phyloP scores from a whole-genome alignment of 2,329 filamentous ascomycete species.

The Colletotrichum tofieldiae region DNA sequence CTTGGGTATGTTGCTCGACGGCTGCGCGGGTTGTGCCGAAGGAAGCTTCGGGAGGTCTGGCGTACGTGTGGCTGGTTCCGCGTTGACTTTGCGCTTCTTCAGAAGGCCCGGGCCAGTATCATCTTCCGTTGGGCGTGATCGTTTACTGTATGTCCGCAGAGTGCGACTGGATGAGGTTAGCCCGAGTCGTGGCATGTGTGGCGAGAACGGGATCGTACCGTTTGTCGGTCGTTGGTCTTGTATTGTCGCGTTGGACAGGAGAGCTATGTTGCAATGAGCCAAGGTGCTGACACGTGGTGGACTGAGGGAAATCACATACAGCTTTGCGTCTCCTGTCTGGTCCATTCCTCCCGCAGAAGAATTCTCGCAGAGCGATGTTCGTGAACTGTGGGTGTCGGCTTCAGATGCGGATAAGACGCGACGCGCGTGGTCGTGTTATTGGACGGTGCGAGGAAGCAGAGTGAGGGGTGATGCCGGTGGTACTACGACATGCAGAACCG shows the following conservation, averaged over 20 bases:
- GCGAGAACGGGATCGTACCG: slow-evolving; percentile 10
- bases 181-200: neutral
- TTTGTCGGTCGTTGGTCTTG: slow-evolving; percentile 25
- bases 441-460: neutral
- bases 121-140: slow-evolving; percentile 39
- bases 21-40: slow-evolving; percentile 4
- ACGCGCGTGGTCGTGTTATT: slow-evolving; percentile 10
- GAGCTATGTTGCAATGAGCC: neutral
- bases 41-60: slow-evolving; percentile 12
- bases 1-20: slow-evolving; percentile 46
- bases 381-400: neutral
- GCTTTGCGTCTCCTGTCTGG: neutral
- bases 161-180: slow-evolving; percentile 14
- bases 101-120: neutral
- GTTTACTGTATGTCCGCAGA: slow-evolving; percentile 59
- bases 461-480: neutral
- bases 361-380: too few relatives aligned
- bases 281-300: neutral
- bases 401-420: slow-evolving; percentile 5
- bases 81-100: slow-evolving; percentile 46
- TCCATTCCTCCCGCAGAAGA: slow-evolving; percentile 13
- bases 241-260: neutral
- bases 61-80: slow-evolving; percentile 12
- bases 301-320: neutral
- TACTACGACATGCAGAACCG: too few relatives aligned